These are phyloP conservation scores for Candida freyschussii DNA, from an alignment of 1,139 yeast genomes.

Conservation along the genomic window DNA sequence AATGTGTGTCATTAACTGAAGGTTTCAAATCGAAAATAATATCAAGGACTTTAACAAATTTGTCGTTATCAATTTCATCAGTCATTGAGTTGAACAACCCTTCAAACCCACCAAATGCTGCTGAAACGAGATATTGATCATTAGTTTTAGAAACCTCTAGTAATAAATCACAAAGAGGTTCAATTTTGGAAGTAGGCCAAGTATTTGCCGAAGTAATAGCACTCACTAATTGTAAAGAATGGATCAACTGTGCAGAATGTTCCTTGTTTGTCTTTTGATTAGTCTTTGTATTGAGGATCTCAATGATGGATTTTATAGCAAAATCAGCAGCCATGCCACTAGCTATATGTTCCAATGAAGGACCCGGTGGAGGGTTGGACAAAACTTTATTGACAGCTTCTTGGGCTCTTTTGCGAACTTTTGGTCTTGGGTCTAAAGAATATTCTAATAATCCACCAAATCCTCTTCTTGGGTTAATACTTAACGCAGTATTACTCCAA, in stretches of 20 bases:
- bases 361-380: constrained; percentile 73
- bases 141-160: constrained; percentile 74
- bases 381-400: constrained; percentile 71
- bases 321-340: constrained; percentile 64
- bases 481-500: constrained; percentile 55
- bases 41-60: constrained; percentile 59
- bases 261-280: constrained; percentile 42
- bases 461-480: constrained; percentile 77
- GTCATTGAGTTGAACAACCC: constrained; percentile 76
- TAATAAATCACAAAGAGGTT: constrained; percentile 68
- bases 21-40: constrained; percentile 80
- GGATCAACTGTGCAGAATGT: constrained; percentile 58
- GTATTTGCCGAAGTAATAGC: constrained; percentile 67
- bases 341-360: constrained; percentile 74
- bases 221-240: constrained; percentile 68
- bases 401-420: constrained; percentile 91
- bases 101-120: constrained; percentile 84
- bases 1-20: constrained; percentile 70
- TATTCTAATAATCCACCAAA: constrained; percentile 75
- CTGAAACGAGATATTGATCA: constrained; percentile 75
- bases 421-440: constrained; percentile 86
- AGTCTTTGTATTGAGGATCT: constrained; percentile 36
- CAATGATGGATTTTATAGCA: constrained; percentile 50
- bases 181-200: constrained; percentile 75
- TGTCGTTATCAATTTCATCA: constrained; percentile 56